Percentiles rank a stretch among this genome's conserved stretches.
These are phyloP conservation scores for Alternaria metachromatica DNA, from an alignment of 2,329 filamentous ascomycete species.

Conservation along the genomic window DNA sequence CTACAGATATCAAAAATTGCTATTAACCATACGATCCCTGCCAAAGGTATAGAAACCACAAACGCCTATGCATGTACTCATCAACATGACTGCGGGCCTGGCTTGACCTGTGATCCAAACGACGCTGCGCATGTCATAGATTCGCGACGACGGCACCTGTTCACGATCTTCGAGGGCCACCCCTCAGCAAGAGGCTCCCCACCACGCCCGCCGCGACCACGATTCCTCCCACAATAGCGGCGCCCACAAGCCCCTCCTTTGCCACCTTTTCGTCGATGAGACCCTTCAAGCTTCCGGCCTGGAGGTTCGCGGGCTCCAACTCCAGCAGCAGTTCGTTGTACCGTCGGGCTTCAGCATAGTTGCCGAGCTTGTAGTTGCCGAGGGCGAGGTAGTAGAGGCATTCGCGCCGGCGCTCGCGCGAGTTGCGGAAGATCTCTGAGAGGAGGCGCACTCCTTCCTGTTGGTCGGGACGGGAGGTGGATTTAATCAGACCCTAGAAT, in stretches of 20 bases:
- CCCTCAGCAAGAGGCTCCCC: slow-evolving; percentile 83
- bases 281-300: slow-evolving; percentile 82
- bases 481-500: slow-evolving; percentile 89
- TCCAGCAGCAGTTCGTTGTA: slow-evolving; percentile 95
- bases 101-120: background rate
- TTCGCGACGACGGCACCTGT: background rate
- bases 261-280: slow-evolving; percentile 97
- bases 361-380: slow-evolving; percentile 97
- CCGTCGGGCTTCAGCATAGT: slow-evolving; percentile 91
- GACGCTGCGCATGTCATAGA: background rate
- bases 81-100: slow-evolving; percentile 1
- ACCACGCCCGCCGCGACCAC: slow-evolving; percentile 93
- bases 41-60: slow-evolving; percentile 28
- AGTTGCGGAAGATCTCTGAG: slow-evolving; percentile 93
- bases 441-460: slow-evolving; percentile 93
- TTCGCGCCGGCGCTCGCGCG: slow-evolving; percentile 91
- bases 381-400: slow-evolving; percentile 98
- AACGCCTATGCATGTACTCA: slow-evolving; percentile 36
- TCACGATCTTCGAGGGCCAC: slow-evolving; percentile 65
- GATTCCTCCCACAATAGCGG: slow-evolving; percentile 92
- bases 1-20: slow-evolving; percentile 13
- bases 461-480: slow-evolving; percentile 80
- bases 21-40: slow-evolving; percentile 15
- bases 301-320: slow-evolving; percentile 88
- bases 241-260: slow-evolving; percentile 90